These are phyloP conservation scores for Cucurbita ficifolia DNA, from an alignment of 306 rosid species.

Conservation along the genomic window DNA sequence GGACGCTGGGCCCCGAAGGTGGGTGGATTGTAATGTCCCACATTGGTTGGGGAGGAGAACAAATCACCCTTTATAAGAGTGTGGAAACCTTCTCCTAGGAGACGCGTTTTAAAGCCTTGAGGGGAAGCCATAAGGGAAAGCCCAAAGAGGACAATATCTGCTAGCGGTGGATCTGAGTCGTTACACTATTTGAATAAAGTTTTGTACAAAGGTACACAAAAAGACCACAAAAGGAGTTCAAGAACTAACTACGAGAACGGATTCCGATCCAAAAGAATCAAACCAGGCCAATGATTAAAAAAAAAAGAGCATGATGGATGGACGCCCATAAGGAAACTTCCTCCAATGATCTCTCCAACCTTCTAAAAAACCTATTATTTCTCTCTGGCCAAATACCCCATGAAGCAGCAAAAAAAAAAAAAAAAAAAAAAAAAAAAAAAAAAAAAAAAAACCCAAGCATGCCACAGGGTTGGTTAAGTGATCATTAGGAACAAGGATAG, in stretches of 20 bases:
- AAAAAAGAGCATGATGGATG: background rate
- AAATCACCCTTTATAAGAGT: too few species aligned
- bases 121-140: too few species aligned
- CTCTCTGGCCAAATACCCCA: background rate
- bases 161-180: too few species aligned
- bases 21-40: too few species aligned
- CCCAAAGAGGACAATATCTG: too few species aligned
- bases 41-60: too few species aligned
- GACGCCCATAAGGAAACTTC: background rate
- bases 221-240: background rate
- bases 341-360: background rate
- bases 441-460: background rate
- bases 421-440: too few species aligned
- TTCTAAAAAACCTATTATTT: background rate
- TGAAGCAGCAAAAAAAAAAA: background rate
- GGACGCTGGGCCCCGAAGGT: too few species aligned
- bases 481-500: background rate
- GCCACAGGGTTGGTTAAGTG: background rate
- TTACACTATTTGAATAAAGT: background rate
- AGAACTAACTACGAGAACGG: background rate
- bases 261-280: background rate
- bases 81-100: too few species aligned
- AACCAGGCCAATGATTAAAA: background rate
- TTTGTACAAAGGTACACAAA: background rate
- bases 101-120: too few species aligned